Evolutionary conservation across 2,329 filamentous ascomycete genomes (phyloP), one percentile per base, ranked within the genome.

Genomic region (Colletotrichum sp.): DNA sequence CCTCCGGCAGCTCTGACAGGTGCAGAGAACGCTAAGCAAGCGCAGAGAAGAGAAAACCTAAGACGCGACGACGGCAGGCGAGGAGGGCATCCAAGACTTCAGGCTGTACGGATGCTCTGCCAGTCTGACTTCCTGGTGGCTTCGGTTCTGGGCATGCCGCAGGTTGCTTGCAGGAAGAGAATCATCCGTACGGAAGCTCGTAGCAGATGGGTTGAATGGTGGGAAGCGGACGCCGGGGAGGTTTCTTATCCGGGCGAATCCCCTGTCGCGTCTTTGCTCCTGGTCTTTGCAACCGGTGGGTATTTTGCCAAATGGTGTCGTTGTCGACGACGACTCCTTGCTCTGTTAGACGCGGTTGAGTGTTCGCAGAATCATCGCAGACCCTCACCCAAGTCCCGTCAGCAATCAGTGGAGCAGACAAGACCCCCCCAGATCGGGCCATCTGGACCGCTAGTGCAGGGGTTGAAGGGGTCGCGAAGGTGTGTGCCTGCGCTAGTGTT

Each of bases 401-500:
- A 63, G 36, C 65, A 22, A 62, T 65, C 30, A 48, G 44, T 52
- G 60, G 57, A 55, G 52, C 36, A 34, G 30, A 39, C 15, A 52
- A 16, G n/a, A 18, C 59, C 34, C 63, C 68, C 73, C 70, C 66
- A 71, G 70, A 71, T 71, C 68, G 74, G 66, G 66, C 76, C 74
- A 77, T 70, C 74, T 75, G 70, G 70, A 62, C 66, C 62, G 36
- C n/a, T 22, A 26, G 39, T 34, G 55, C 69, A 71, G 67, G 76
- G 76, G 52, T 57, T 44, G 30, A 24, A 66, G 57, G 68, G 62
- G 73, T 55, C 65, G 34, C 22, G 60, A 32, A 67, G 66, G 62
- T 44, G 60, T 52, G 77, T 78, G 70, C 77, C 68, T 77, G 76
- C 76, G 68, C 77, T 78, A 78, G 77, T 78, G 77, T 78, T 78